Conservation (phyloP, 306 rosid species). For the Ammopiptanthus mongolicus region DNA sequence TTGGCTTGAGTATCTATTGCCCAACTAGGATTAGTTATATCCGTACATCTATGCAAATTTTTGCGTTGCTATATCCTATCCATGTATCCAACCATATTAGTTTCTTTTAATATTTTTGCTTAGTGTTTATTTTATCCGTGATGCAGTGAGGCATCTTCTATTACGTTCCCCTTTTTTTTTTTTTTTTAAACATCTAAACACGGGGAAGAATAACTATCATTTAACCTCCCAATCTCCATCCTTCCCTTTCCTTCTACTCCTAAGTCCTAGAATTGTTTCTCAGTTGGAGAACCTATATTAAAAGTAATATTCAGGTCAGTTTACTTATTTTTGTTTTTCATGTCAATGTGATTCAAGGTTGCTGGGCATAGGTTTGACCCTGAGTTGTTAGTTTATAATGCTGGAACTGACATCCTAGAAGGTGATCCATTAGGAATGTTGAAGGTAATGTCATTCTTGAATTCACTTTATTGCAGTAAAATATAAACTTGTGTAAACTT, state of each 20-base stretch:
- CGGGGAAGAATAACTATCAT: not conserved
- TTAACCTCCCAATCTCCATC: not conserved
- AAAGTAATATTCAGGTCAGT: not conserved
- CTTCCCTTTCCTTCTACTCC: not conserved
- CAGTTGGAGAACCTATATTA: not conserved
- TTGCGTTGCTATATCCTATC: not conserved
- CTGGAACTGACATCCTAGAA: slow-evolving; percentile 94
- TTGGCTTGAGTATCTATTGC: not conserved
- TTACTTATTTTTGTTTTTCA: slow-evolving; percentile 5
- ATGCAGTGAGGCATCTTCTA: not conserved
- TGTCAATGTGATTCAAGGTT: slow-evolving; percentile 45
- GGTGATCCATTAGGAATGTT: slow-evolving; percentile 90
- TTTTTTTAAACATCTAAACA: not conserved
- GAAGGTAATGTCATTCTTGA: slow-evolving; percentile 50
- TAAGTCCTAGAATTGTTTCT: not conserved
- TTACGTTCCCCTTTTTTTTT: not conserved
- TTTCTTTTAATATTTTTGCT: not conserved
- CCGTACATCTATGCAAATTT: not conserved
- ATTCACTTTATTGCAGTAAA: slow-evolving; percentile 12
- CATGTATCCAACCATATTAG: not conserved
- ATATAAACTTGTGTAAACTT: slow-evolving; percentile 18
- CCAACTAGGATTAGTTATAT: not conserved
- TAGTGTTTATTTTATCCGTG: not conserved
- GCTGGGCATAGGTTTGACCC: slow-evolving; percentile 60
- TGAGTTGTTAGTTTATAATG: slow-evolving; percentile 77